Base-by-base conservation (phyloP, 306 rosid species). In the Prunus dulcis region DNA sequence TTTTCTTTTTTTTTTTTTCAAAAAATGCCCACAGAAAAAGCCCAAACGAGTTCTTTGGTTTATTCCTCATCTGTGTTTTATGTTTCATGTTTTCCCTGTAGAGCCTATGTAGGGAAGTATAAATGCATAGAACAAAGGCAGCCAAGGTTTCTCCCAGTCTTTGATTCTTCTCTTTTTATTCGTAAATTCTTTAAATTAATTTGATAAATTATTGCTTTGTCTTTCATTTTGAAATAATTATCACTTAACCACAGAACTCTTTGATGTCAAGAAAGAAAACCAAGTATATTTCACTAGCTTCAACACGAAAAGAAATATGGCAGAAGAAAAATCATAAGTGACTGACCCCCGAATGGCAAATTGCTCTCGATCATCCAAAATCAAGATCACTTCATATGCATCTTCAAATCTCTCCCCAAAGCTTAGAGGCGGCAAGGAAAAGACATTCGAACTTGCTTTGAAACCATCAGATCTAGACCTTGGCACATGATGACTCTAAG, bases 281-380 rank as follows among this genome's bases (percentile, higher is more conserved):
- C 22, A 18, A 51, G 55, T 34, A 63, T 69, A 23, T 52, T 69
- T 20, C 69, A 32, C 51, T 8, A 34, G 47, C 22, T 69, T 61
- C 11, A 32, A 9, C 22, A 38, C n/a, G 6, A 10, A 61, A 18
- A 69, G 27, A 34, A 47, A 4, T 11, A 18, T 13, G 34, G 41
- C 23, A n/a, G 63, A 64, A 12, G 34, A 28, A 9, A 81, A 46
- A 30, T 34, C 53, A 81, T 23, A 55, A 55, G 55, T 64, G 78
- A 89, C 97, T 84, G 12, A 94, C 98, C 97, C 93, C 47, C 85
- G 93, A 63, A 86, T 86, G 75, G 97, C 92, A 83, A 94, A 94
- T 61, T 94, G 97, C 84, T 94, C 98, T 49, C 98, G 88, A 76
- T 92, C 87, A 83, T 94, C 98, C 85, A 92, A 77, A 85, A 94